phyloP scores from a whole-genome alignment of 1,284 basidiomycete species.

The Agaricales sp. region DNA sequence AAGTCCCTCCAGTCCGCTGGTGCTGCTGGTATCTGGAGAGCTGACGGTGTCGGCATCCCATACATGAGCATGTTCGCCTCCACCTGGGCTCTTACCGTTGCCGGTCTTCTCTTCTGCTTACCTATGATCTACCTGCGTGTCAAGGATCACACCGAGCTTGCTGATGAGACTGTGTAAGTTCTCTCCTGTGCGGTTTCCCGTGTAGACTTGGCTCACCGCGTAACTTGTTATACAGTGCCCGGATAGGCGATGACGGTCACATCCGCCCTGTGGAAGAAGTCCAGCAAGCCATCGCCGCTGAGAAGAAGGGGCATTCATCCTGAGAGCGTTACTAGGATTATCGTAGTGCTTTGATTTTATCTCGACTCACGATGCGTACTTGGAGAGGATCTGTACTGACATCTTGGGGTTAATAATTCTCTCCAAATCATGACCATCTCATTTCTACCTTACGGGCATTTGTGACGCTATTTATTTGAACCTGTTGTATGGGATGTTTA shows the following conservation, averaged over 20 bases:
- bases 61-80: conserved; percentile 45
- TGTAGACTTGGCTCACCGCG: neutral
- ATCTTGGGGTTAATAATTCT: too few relatives aligned
- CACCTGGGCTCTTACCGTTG: conserved; percentile 39
- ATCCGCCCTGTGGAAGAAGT: conserved; percentile 8
- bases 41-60: conserved; percentile 34
- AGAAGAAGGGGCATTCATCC: too few relatives aligned
- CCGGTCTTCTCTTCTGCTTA: conserved; percentile 36
- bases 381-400: too few relatives aligned
- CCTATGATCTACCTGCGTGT: conserved; percentile 47
- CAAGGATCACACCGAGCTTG: conserved; percentile 33
- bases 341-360: too few relatives aligned
- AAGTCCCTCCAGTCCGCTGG: conserved; percentile 48
- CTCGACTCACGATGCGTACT: too few relatives aligned
- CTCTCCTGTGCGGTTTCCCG: neutral
- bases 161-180: conserved; percentile 34
- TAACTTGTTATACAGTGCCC: conserved; percentile 8
- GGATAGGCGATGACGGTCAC: conserved; percentile 11
- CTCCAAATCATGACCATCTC: too few relatives aligned
- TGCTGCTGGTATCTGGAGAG: conserved; percentile 40
- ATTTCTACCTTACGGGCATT: too few relatives aligned
- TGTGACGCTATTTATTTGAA: too few relatives aligned
- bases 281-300: neutral
- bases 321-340: too few relatives aligned
- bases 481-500: too few relatives aligned